phyloP scores from a whole-genome alignment of 1,284 basidiomycete species.

The Tilletia walkeri region DNA sequence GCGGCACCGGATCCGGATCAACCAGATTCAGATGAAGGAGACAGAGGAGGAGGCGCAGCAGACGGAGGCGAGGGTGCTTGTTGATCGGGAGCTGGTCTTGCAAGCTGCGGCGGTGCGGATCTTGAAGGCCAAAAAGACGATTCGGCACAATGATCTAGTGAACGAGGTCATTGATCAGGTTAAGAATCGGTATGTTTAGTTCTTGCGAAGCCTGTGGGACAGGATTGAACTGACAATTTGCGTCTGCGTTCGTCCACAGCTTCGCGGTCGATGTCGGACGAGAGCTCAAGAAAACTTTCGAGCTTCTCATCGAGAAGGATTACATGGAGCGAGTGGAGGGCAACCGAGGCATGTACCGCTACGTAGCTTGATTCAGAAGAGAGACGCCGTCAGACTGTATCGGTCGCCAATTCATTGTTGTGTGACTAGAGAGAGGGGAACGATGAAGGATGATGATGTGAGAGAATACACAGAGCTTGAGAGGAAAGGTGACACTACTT shows the following conservation, averaged over 20 bases:
- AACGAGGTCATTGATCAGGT: conserved; percentile 50
- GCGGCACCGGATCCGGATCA: conserved; percentile 80
- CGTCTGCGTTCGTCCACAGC: conserved; percentile 20
- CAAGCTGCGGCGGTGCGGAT: conserved; percentile 75
- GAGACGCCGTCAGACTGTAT: too few relatives aligned
- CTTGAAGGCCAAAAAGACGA: conserved; percentile 51
- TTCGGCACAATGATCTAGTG: conserved; percentile 47
- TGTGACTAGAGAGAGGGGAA: too few relatives aligned
- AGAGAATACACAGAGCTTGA: too few relatives aligned
- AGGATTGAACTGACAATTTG: neutral
- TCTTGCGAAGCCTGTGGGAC: too few relatives aligned
- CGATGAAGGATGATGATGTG: too few relatives aligned
- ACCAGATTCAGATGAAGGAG: conserved; percentile 91
- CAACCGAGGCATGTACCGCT: conserved; percentile 47
- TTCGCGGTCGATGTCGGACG: conserved; percentile 40
- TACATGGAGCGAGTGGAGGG: conserved; percentile 53
- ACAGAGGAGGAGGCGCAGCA: conserved; percentile 83
- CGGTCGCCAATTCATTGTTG: too few relatives aligned
- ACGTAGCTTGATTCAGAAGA: conserved; percentile 40
- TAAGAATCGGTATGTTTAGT: conserved; percentile 29
- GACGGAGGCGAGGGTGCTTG: conserved; percentile 78
- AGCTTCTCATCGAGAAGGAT: conserved; percentile 29
- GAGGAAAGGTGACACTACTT: too few relatives aligned
- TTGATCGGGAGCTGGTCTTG: conserved; percentile 78
- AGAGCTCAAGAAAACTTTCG: conserved; percentile 54